Conservation (phyloP, 106 monocot species). For the Allium sativum region DNA sequence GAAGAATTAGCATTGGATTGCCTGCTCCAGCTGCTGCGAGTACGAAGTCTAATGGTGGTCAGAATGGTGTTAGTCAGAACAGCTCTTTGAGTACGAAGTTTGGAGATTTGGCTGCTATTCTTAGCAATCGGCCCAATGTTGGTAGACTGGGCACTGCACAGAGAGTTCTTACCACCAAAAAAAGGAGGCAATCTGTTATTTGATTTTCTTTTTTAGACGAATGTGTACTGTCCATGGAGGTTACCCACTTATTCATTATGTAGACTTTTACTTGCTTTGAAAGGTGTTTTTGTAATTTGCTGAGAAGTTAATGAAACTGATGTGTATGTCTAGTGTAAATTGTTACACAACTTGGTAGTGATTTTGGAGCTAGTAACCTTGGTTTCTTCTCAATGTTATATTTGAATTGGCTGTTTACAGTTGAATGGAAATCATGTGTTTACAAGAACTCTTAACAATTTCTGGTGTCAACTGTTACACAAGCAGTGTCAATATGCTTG, state of each 20-base stretch:
- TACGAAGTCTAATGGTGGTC: no score
- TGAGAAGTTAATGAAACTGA: not conserved
- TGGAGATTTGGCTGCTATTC: not conserved
- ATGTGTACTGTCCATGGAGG: not conserved
- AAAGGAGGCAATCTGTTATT: slow-evolving; percentile 40
- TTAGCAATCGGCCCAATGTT: slow-evolving; percentile 7
- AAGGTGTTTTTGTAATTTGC: not conserved
- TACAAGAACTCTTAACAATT: no score
- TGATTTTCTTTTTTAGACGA: not conserved
- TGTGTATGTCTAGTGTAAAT: no score
- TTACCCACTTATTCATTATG: not conserved
- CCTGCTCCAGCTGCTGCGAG: slow-evolving; percentile 19
- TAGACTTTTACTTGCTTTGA: not conserved
- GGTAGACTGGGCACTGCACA: slow-evolving; percentile 36
- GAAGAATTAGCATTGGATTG: slow-evolving; percentile 47
- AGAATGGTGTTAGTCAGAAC: no score
- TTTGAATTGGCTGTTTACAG: no score
- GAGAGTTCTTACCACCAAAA: slow-evolving; percentile 35
- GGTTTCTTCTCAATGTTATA: no score
- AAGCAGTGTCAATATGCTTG: no score
- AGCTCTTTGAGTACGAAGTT: not conserved
- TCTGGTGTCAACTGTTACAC: no score
- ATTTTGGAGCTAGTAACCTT: no score
- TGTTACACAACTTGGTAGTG: no score
- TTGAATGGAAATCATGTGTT: no score